These are phyloP conservation scores for Mycena venus DNA, from an alignment of 768 basidiomycete genomes.

Conservation along the genomic window DNA sequence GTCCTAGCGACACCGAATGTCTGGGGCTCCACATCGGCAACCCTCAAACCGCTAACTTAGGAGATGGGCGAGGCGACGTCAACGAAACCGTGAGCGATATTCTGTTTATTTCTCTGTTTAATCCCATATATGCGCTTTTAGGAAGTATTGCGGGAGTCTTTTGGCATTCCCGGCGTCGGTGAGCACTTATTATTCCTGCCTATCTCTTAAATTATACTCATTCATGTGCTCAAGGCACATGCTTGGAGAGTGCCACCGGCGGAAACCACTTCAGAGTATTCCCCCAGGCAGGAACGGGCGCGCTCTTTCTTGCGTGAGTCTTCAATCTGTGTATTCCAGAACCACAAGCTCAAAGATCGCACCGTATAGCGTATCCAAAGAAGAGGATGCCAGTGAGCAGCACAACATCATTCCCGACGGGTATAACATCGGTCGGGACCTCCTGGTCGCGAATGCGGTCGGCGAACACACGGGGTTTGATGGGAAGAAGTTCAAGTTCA, in stretches of 20 bases:
- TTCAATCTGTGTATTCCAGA: no score
- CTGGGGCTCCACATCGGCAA: constrained; percentile 56
- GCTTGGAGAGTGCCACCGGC: constrained; percentile 55
- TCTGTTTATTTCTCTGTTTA: no score
- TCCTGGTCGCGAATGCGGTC: constrained; percentile 49
- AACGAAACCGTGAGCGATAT: constrained; percentile 59
- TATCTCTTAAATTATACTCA: background rate
- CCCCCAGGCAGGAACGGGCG: constrained; percentile 57
- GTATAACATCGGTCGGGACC: constrained; percentile 60
- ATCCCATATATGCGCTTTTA: no score
- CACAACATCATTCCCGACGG: constrained; percentile 60
- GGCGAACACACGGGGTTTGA: constrained; percentile 47
- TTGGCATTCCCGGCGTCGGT: constrained; percentile 44
- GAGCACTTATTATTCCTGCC: background rate
- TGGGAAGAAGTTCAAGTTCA: constrained; percentile 29
- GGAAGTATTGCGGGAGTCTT: constrained; percentile 62
- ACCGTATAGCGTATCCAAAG: constrained; percentile 58
- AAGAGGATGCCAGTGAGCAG: constrained; percentile 49
- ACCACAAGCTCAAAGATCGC: background rate
- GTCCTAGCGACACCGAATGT: constrained; percentile 56
- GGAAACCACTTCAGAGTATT: constrained; percentile 39
- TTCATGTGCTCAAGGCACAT: constrained; percentile 46
- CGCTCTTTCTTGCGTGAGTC: constrained; percentile 63
- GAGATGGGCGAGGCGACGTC: constrained; percentile 60
- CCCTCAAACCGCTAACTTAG: constrained; percentile 59